Conservation (phyloP, 768 basidiomycete species). For the Fomitopsis pulvina region DNA sequence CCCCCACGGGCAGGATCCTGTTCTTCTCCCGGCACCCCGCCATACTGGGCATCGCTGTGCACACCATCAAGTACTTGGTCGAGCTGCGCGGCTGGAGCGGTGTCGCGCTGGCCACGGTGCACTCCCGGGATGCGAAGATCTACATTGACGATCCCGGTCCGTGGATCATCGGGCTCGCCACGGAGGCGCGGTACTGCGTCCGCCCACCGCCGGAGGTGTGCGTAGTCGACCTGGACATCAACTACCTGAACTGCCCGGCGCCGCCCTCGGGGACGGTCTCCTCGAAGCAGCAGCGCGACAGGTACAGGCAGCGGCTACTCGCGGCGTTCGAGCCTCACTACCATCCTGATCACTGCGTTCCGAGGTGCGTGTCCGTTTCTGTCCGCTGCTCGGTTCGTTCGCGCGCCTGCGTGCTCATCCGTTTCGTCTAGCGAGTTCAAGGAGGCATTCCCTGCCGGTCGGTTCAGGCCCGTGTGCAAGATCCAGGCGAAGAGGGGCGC, state of each 20-base stretch:
- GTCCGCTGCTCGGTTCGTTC: too few species aligned
- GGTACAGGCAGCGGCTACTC: slow-evolving; percentile 66
- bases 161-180: slow-evolving; percentile 89
- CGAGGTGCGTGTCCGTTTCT: slow-evolving; percentile 43
- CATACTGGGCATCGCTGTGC: slow-evolving; percentile 91
- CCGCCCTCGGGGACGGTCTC: slow-evolving; percentile 75
- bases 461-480: slow-evolving; percentile 87
- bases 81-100: slow-evolving; percentile 93
- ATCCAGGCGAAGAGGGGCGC: slow-evolving; percentile 81
- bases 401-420: neutral
- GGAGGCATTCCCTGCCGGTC: slow-evolving; percentile 88
- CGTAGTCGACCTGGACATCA: slow-evolving; percentile 49
- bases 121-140: slow-evolving; percentile 86
- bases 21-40: slow-evolving; percentile 88
- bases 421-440: slow-evolving; percentile 70
- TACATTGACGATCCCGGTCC: slow-evolving; percentile 96
- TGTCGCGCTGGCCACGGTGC: slow-evolving; percentile 74
- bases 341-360: slow-evolving; percentile 82
- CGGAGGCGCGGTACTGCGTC: slow-evolving; percentile 76
- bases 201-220: slow-evolving; percentile 76
- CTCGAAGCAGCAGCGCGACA: slow-evolving; percentile 72
- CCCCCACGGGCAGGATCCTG: slow-evolving; percentile 79
- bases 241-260: slow-evolving; percentile 63
- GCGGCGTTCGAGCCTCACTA: slow-evolving; percentile 81
- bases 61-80: slow-evolving; percentile 84